Base-by-base conservation (phyloP, 352 stramenopile genomes). In the Pythium guiyangense region DNA sequence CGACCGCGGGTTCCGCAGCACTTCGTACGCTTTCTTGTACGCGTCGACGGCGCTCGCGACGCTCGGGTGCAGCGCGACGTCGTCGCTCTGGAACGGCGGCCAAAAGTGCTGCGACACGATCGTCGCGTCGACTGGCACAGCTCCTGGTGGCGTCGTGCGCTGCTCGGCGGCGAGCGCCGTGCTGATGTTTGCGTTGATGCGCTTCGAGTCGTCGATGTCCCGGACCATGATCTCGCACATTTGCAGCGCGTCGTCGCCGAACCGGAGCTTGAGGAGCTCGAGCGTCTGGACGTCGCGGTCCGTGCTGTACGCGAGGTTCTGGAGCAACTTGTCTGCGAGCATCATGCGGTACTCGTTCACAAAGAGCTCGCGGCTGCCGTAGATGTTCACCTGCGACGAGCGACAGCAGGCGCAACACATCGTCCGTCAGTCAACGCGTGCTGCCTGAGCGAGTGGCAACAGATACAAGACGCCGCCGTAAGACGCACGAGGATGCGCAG, bases 281-380 rank as follows among this genome's bases (percentile, higher is more conserved):
- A 99, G 67, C 44, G 96, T 99, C 63, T 97, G 90, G 10, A 92
- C 88, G 54, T 97, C 86, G 20, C 86, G 80, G 63, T 98, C 96
- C 0, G 95, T 98, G 63, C 98, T 78, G 64, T 95, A 99, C 42
- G 97, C 81, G 8, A 96, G 69, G 67, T 97, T 98, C 12, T 87
- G 74, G 15, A 99, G 75, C 20, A 99, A 71, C 60, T 98, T 98
- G 66, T 99, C 96, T 0, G 96, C 96, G 27, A 99, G 74, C 92
- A 99, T 98, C 60, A 98, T 80, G 20, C 96, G 77, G 67, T 99
- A 99, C 72, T 99, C 97, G 72, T 97, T 97, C n/a, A 99, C 95
- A 73, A 99, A 99, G 17, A 99, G 67, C 62, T 99, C 96, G 49
- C 97, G 97, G 63, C 90, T 98, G 43, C 96, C 97, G 70, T 99